A percentile compares a stretch with the other conserved stretches of the same genome.
Evolutionary conservation across 306 rosid genomes (phyloP).

Genomic region (Quercus robur): DNA sequence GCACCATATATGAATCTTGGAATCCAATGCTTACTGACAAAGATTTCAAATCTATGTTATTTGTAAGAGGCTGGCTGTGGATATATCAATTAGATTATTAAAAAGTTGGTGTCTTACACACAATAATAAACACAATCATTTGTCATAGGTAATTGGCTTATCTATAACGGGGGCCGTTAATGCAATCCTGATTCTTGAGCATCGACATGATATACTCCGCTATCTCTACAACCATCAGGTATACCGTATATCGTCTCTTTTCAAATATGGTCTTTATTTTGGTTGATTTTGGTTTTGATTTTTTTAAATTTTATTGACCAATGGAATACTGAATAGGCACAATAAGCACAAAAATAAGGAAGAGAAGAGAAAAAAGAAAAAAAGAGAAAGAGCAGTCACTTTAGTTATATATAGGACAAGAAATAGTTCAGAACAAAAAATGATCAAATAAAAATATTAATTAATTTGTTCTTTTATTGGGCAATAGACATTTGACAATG

Average conservation of each 20-base stretch:
- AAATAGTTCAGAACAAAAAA: too few species aligned
- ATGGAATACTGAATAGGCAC: neutral
- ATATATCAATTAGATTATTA: neutral
- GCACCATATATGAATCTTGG: neutral
- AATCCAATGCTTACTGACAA: neutral
- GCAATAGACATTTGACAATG: too few species aligned
- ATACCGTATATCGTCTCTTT: neutral
- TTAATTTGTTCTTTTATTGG: too few species aligned
- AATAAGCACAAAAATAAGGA: neutral
- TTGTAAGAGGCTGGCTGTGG: too few species aligned
- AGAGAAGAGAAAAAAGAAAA: neutral
- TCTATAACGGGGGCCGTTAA: constrained; percentile 46
- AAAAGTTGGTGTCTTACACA: neutral
- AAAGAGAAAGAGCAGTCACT: neutral
- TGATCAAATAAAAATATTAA: too few species aligned
- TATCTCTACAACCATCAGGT: constrained; percentile 71
- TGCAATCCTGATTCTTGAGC: constrained; percentile 27
- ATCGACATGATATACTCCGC: constrained; percentile 54
- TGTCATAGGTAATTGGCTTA: constrained; percentile 56
- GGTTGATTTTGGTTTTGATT: neutral
- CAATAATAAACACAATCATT: neutral
- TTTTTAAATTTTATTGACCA: neutral
- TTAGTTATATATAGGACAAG: too few species aligned
- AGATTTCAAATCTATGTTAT: neutral
- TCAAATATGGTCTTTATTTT: neutral